Conservation (phyloP, 164 flowering plant genomes). For the Saururus chinensis region DNA sequence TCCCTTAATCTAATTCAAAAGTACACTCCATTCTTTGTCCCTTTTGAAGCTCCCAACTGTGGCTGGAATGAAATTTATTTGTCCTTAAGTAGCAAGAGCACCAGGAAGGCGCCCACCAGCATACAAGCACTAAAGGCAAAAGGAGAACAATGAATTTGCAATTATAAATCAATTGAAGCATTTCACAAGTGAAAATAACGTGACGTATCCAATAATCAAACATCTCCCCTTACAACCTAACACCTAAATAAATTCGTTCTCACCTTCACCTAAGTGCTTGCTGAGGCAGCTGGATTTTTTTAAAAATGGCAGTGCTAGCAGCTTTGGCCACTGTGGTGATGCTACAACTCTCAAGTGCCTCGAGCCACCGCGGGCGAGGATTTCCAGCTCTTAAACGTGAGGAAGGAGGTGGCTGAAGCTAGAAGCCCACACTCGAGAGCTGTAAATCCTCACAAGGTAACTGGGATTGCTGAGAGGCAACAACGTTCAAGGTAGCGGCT, state of each 20-base stretch:
- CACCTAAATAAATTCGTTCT: conserved; percentile 14
- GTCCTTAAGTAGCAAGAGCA: neutral
- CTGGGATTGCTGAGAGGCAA: conserved; percentile 2
- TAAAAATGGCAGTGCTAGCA: conserved; percentile 8
- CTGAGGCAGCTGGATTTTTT: conserved; percentile 1
- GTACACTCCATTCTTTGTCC: too few species aligned
- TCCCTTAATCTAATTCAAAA: too few species aligned
- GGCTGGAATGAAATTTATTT: neutral
- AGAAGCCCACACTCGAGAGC: conserved; percentile 1
- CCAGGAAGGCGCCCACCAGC: neutral
- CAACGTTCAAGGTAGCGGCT: conserved; percentile 10
- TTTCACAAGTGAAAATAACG: too few species aligned
- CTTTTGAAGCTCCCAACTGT: neutral
- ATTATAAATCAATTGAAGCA: neutral
- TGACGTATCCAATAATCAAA: conserved; percentile 4
- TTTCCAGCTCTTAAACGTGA: conserved; percentile 31
- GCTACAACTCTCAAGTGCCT: conserved; percentile 4
- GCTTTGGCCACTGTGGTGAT: conserved; percentile 4
- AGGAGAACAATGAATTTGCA: neutral
- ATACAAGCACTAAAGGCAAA: neutral
- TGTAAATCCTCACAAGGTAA: conserved; percentile 4
- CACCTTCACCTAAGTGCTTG: neutral
- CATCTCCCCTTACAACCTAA: conserved; percentile 7
- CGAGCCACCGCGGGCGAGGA: neutral
- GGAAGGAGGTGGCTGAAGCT: conserved; percentile 15